Evolutionary conservation across 2,329 filamentous ascomycete genomes (phyloP), one percentile per base, ranked within the genome.

Genomic region (Fusarium nelsonii): DNA sequence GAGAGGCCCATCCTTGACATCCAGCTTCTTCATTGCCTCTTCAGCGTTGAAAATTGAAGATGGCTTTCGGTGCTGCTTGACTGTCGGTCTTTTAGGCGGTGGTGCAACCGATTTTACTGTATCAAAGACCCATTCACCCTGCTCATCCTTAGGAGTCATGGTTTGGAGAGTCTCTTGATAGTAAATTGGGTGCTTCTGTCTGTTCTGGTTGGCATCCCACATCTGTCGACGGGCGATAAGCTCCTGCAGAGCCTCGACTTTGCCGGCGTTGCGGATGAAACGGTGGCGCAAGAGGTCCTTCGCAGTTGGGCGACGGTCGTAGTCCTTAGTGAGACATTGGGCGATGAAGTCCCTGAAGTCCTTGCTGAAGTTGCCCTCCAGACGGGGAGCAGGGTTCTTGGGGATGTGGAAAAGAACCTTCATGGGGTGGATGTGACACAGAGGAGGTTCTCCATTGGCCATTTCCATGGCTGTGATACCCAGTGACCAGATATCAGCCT

Each of bases 331-430:
- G 64, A 99, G 84, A 77, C 96, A 99, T 71, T 93, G 90, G 0
- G 93, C 87, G 20, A 99, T 86, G 74, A 99, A 99, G 75, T 99
- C 95, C 75, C 94, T 97, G 83, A 98, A 97, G 37, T 97, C 93
- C 74, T 87, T 91, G 80, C 92, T 94, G 81, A 94, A 97, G 64
- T 90, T 87, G 23, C 94, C 94, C 77, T 97, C 93, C 2, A 99
- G 83, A 40, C 90, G 87, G 7, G 96, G 95, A 4, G 96, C 90
- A 3, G 92, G 84, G 73, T 94, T 93, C 81, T 97, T 97, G 9
- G 94, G 94, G 64, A 97, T 97, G 61, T 95, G 86, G 76, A 97
- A 96, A 11, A 97, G 84, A 11, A 97, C 94, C 79, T 97, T 97
- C 93, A 97, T 97, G 6, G 94, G 94, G 77, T 97, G 93, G 1